Evolutionary conservation across 192 early-diverging fungal genomes (phyloP).

Genomic region (Piromyces sp.): DNA sequence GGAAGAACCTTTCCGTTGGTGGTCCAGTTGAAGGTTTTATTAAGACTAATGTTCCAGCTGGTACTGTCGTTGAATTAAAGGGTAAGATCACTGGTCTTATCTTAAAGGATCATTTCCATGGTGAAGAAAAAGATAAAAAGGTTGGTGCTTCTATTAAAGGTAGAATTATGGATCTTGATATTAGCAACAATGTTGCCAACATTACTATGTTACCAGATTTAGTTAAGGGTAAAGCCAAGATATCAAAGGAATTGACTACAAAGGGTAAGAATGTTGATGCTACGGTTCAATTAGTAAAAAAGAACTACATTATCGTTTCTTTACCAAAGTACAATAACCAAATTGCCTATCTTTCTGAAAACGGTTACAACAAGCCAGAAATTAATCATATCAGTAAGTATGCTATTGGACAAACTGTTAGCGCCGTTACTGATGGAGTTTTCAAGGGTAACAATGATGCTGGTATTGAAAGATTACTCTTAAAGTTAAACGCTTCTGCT

Average conservation of each 20-base stretch:
- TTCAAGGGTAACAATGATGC: not conserved
- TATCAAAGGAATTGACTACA: not conserved
- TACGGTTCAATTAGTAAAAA: not conserved
- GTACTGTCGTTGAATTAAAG: not conserved
- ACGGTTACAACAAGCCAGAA: not conserved
- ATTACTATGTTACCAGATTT: not conserved
- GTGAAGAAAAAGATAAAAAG: not conserved
- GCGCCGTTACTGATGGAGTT: not conserved
- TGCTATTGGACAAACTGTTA: not conserved
- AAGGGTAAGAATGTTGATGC: not conserved
- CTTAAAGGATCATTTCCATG: not conserved
- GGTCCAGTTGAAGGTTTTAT: not conserved
- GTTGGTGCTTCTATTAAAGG: not conserved
- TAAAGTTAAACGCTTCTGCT: not conserved
- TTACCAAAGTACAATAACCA: not conserved
- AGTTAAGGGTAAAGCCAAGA: not conserved
- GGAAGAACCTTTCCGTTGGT: not conserved
- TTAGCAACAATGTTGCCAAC: not conserved
- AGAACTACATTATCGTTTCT: not conserved
- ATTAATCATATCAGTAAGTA: not conserved
- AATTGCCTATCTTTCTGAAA: not conserved
- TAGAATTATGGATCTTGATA: not conserved
- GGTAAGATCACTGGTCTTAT: not conserved
- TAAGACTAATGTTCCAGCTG: not conserved
- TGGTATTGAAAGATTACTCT: not conserved